Conservation (phyloP, 2,329 filamentous ascomycete species). For the Akanthomyces uredinophilus region DNA sequence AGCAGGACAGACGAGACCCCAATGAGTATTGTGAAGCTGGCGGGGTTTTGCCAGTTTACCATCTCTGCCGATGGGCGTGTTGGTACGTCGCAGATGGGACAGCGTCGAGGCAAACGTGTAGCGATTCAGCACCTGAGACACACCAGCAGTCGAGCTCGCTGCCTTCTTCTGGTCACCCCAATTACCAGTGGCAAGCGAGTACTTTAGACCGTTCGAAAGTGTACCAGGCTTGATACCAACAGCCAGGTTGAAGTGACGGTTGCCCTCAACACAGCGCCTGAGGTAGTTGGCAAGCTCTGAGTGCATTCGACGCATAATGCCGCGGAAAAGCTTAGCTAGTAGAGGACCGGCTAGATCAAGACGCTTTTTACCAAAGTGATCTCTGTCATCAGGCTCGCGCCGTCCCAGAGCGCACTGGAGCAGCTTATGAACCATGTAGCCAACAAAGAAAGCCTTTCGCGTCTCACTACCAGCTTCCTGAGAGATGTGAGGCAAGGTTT, state of each 20-base stretch:
- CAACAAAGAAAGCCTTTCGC: slow-evolving; percentile 93
- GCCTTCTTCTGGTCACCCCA: slow-evolving; percentile 99
- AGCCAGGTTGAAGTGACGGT: slow-evolving; percentile 82
- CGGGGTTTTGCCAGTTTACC: slow-evolving; percentile 97
- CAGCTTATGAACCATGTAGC: slow-evolving; percentile 97
- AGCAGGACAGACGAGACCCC: slow-evolving; percentile 94
- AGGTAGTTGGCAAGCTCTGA: slow-evolving; percentile 88
- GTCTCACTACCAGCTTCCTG: slow-evolving; percentile 93
- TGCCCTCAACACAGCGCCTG: slow-evolving; percentile 84
- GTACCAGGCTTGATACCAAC: slow-evolving; percentile 88
- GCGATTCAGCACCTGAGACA: slow-evolving; percentile 95
- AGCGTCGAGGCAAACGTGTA: slow-evolving; percentile 96
- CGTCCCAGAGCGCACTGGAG: slow-evolving; percentile 89
- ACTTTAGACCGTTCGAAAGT: slow-evolving; percentile 89
- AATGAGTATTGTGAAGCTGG: slow-evolving; percentile 97
- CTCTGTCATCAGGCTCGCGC: slow-evolving; percentile 91
- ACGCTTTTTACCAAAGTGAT: slow-evolving; percentile 98
- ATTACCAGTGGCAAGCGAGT: slow-evolving; percentile 94
- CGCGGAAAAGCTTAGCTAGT: slow-evolving; percentile 92
- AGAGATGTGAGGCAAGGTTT: slow-evolving; percentile 93
- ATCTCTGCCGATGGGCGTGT: slow-evolving; percentile 95
- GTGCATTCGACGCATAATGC: slow-evolving; percentile 84
- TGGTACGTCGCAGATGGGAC: slow-evolving; percentile 93
- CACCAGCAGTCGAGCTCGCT: slow-evolving; percentile 87
- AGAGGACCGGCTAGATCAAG: slow-evolving; percentile 91